Evolutionary conservation across 1,139 yeast species (phyloP).

Genomic region (Suhomyces choctaworum): DNA sequence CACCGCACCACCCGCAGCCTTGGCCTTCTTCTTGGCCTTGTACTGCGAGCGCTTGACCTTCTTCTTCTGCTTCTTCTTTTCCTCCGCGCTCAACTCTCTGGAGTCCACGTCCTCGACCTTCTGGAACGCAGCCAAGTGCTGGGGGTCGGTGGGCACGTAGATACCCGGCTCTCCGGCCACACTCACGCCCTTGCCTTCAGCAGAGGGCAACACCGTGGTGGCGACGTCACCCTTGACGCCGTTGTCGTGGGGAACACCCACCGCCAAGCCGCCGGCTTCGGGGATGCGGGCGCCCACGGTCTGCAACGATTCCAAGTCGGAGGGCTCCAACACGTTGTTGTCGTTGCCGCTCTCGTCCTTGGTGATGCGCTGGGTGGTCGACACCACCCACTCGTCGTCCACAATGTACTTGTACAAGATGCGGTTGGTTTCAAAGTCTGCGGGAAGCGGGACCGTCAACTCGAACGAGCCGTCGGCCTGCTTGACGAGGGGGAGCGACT

Average conservation of each 20-base stretch:
- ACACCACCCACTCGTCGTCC: slow-evolving; percentile 69
- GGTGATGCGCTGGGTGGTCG: slow-evolving; percentile 43
- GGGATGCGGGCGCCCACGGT: slow-evolving; percentile 32
- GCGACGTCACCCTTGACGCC: slow-evolving; percentile 22
- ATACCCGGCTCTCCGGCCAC: slow-evolving; percentile 63
- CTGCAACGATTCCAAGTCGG: slow-evolving; percentile 30
- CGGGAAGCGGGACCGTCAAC: slow-evolving; percentile 55
- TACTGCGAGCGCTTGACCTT: slow-evolving; percentile 50
- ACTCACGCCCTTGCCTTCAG: slow-evolving; percentile 47
- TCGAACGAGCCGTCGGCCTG: slow-evolving; percentile 61
- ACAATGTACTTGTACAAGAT: slow-evolving; percentile 69
- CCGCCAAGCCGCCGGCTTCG: slow-evolving; percentile 43
- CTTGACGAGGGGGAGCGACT: slow-evolving; percentile 58
- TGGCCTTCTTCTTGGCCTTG: slow-evolving; percentile 45
- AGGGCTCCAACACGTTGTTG: slow-evolving; percentile 55
- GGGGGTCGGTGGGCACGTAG: slow-evolving; percentile 40
- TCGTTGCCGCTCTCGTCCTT: slow-evolving; percentile 56
- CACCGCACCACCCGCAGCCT: slow-evolving; percentile 15
- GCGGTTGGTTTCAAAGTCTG: slow-evolving; percentile 33
- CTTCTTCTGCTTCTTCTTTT: slow-evolving; percentile 48
- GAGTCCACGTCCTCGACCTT: slow-evolving; percentile 43
- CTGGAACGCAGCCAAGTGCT: slow-evolving; percentile 41
- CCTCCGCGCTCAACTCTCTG: slow-evolving; percentile 37
- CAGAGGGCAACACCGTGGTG: slow-evolving; percentile 58
- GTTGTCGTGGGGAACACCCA: not conserved